Evolutionary conservation across 108 stramenopile genomes (phyloP).

Genomic region (Nitzschia sp.): DNA sequence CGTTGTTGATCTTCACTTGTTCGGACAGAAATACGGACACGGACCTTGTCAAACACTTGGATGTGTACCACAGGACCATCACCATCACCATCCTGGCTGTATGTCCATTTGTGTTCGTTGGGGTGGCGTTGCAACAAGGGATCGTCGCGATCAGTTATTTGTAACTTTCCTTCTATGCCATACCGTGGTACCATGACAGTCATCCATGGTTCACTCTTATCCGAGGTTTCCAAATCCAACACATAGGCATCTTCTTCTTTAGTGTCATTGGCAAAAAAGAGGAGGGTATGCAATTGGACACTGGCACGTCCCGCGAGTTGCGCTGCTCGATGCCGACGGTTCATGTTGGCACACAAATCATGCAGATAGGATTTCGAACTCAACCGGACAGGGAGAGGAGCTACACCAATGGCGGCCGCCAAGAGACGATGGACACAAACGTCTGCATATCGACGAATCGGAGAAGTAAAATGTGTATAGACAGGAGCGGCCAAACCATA

Average conservation of each 20-base stretch:
- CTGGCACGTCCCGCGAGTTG: slow-evolving; percentile 93
- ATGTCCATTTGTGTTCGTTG: slow-evolving; percentile 57
- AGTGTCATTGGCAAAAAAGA: slow-evolving; percentile 83
- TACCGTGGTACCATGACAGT: slow-evolving; percentile 94
- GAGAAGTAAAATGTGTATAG: slow-evolving; percentile 99
- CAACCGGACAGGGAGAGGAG: slow-evolving; percentile 84
- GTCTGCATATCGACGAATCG: slow-evolving; percentile 97
- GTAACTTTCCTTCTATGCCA: slow-evolving; percentile 95
- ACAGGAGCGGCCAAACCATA: slow-evolving; percentile 99
- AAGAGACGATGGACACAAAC: slow-evolving; percentile 97
- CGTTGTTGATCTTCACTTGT: slow-evolving; percentile 57
- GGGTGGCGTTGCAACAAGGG: slow-evolving; percentile 58
- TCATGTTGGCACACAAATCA: slow-evolving; percentile 95
- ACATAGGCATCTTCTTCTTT: slow-evolving; percentile 93
- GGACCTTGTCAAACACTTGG: slow-evolving; percentile 87
- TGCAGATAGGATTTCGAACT: slow-evolving; percentile 90
- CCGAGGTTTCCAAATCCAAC: slow-evolving; percentile 75
- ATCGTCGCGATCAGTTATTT: slow-evolving; percentile 53
- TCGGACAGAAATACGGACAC: slow-evolving; percentile 77
- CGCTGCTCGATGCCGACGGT: slow-evolving; percentile 92
- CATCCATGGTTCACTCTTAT: slow-evolving; percentile 63
- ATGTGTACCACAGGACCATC: slow-evolving; percentile 49
- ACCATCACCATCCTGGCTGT: slow-evolving; percentile 39
- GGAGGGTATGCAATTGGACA: slow-evolving; percentile 88
- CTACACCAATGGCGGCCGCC: slow-evolving; percentile 91